Base-by-base conservation (phyloP, 2,329 filamentous ascomycete species). In the Hypoxylon sp. region DNA sequence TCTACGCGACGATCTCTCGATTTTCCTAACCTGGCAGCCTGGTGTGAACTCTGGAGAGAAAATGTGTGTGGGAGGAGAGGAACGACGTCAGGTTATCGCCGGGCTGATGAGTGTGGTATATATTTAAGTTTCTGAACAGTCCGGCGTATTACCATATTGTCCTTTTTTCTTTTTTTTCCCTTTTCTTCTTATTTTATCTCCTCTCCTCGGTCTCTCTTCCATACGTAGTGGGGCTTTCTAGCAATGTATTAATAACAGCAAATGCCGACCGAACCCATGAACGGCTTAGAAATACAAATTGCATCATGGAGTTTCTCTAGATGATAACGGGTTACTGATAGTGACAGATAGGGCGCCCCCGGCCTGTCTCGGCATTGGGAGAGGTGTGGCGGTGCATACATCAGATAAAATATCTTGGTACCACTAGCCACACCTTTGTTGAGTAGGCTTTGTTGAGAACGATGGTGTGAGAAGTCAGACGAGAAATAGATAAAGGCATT, bases 271-370 rank as follows among this genome's bases (percentile, higher is more conserved):
- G 57, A 63, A 62, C 31, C 64, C 65, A 60, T 64, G 52, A 52
- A 55, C 60, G 69, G 70, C 68, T 72, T 72, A 72, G 68, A 71
- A 72, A 72, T 72, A 62, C 69, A 67, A 49, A 58, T 46, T 52
- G 49, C 48, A 57, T 48, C 53, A 51, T 50, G 27, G 48, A 48
- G 47, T 40, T n/a, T 52, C 48, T 49, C 41, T 21, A 37, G 35
- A 37, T 29, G 18, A 45, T 27, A 38, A 21, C 33, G n/a, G 20
- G 41, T 18, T n/a, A 21, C 17, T 50, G 37, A 48, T 41, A 29
- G 37, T 31, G 48, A 43, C 35, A 38, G 46, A 17, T 41, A 24
- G 42, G 15, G 9, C 37, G 48, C 42, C 42, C 46, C 48, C 65
- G 67, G 67, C 58, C 62, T 50, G 48, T 49, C 48, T 68, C 66